These are phyloP conservation scores for Monosporascus sp. DNA, from an alignment of 2,329 filamentous ascomycete species.

Conservation along the genomic window DNA sequence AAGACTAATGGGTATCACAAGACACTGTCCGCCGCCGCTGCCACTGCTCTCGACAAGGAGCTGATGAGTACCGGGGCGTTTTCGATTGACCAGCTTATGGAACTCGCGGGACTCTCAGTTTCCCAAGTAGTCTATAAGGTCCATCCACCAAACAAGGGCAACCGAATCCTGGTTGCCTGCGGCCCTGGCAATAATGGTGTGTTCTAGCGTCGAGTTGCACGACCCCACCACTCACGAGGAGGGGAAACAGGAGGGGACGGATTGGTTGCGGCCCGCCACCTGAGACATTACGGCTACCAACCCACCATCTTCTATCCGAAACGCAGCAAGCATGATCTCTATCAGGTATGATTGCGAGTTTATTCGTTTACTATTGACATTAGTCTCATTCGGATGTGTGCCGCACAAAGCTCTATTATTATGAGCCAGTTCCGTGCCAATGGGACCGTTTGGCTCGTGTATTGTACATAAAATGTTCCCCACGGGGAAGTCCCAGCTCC, in stretches of 20 bases:
- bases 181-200: constrained; percentile 73
- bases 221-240: background rate
- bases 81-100: constrained; percentile 95
- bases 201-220: constrained; percentile 4
- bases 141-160: constrained; percentile 69
- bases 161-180: constrained; percentile 78
- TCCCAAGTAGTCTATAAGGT: constrained; percentile 91
- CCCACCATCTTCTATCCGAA: constrained; percentile 93
- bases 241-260: constrained; percentile 74
- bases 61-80: constrained; percentile 87
- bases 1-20: constrained; percentile 27
- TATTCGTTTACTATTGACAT: no score
- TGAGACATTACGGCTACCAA: constrained; percentile 86
- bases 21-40: constrained; percentile 85
- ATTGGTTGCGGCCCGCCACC: constrained; percentile 86
- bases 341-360: constrained; percentile 53
- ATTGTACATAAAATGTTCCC: background rate
- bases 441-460: background rate
- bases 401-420: no score
- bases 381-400: no score
- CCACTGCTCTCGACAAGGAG: constrained; percentile 84
- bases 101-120: constrained; percentile 86
- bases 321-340: constrained; percentile 82
- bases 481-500: no score
- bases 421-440: no score